phyloP scores from a whole-genome alignment of 176 grass and related monocot species.

The Oryza glaberrima region DNA sequence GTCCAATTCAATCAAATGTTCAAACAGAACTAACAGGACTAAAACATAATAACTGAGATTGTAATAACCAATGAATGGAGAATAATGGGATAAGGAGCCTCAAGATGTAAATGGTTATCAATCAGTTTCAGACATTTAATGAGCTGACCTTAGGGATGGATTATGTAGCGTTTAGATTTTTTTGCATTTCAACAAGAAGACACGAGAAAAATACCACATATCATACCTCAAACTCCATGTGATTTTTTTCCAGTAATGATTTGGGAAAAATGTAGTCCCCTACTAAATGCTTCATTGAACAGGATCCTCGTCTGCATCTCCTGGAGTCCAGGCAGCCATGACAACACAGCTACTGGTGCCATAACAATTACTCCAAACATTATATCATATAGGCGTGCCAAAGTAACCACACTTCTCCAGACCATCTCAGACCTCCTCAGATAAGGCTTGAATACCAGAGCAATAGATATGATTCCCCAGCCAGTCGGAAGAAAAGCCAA shows the following conservation, averaged over 20 bases:
- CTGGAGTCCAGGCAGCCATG: conserved; percentile 93
- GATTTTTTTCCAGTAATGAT: conserved; percentile 88
- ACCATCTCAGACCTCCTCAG: conserved; percentile 69
- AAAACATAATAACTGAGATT: not conserved
- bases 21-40: not conserved
- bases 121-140: conserved; percentile 18
- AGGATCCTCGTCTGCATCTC: conserved; percentile 99
- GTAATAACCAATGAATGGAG: not conserved
- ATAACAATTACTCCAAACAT: conserved; percentile 85
- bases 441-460: conserved; percentile 84
- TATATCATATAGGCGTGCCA: conserved; percentile 90
- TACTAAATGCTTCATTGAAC: conserved; percentile 96
- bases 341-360: conserved; percentile 83
- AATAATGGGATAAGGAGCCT: not conserved
- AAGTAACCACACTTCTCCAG: conserved; percentile 73
- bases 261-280: conserved; percentile 84
- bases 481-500: conserved; percentile 93
- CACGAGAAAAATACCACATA: conserved; percentile 25
- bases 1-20: conserved; percentile 1
- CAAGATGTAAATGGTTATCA: not conserved
- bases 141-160: not conserved
- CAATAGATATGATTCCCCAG: conserved; percentile 92
- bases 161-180: not conserved
- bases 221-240: conserved; percentile 67
- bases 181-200: not conserved